Base-by-base conservation (phyloP, 2,329 filamentous ascomycete genomes). In the Thelonectria discophora region DNA sequence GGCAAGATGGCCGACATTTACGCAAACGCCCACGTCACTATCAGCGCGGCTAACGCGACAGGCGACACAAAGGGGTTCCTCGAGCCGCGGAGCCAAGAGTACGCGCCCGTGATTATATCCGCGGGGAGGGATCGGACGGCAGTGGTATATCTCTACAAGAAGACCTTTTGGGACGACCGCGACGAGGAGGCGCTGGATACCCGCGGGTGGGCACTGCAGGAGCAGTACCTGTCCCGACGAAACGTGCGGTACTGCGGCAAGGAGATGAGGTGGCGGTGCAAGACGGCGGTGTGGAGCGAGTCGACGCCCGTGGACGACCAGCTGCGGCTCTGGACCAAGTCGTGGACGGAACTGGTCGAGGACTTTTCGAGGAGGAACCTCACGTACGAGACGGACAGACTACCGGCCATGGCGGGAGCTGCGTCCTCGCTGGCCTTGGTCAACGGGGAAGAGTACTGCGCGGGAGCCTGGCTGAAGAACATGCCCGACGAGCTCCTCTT, bases 251-350 rank as follows among this genome's bases (percentile, higher is more conserved):
- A 55, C 2, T 55, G 53, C 20, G 34, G 45, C 6, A 55, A 49
- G n/a, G 30, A 55, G 15, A 55, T 48, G 45, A 55, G 27, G 13
- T 55, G 53, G 53, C 39, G 45, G n/a, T 55, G 53, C 21, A 55
- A 42, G 12, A 55, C 40, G 34, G 53, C 53, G 3, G n/a, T 24
- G 13, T 55, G 53, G 53, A 55, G 10, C 43, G 53, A 55, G 24
- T 55, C 53, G 2, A 20, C 30, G 20, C 53, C 53, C 1, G 12
- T 32, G 6, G 48, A 48, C 4, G 53, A 55, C 53, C 43, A 32
- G 21, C 37, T 48, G 53, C 53, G 53, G 21, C 20, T 39, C 15
- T 55, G 53, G 53, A 45, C 46, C 34, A 55, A 40, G 20, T 32
- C 53, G 15, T 55, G 53, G 53, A 55, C 43, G 21, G 53, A 39